A percentile compares a stretch with the other conserved stretches of the same genome.
Evolutionary conservation across 495 filamentous ascomycete species (phyloP).

Genomic region (Tuber brumale): DNA sequence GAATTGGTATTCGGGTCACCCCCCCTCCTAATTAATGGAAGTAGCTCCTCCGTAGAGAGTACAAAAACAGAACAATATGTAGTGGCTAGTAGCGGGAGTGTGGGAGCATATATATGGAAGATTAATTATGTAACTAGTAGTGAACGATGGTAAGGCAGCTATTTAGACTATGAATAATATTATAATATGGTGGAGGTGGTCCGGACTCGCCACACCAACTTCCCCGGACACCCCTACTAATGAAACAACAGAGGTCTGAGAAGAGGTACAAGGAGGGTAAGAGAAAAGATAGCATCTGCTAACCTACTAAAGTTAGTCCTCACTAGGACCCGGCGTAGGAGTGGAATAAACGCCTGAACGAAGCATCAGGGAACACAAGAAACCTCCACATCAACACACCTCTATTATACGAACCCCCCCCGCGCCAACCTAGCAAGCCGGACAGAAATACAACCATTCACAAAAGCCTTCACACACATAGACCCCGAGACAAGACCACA

Average conservation of each 20-base stretch:
- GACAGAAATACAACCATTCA: too few species aligned
- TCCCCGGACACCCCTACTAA: too few species aligned
- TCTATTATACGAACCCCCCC: too few species aligned
- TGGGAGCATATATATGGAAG: not conserved
- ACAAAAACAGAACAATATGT: not conserved
- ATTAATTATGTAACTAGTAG: not conserved
- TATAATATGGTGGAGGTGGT: not conserved
- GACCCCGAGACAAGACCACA: too few species aligned
- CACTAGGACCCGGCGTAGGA: not conserved
- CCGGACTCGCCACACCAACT: not conserved
- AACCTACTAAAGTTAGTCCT: not conserved
- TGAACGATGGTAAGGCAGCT: not conserved
- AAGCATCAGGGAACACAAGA: not conserved
- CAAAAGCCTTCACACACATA: too few species aligned
- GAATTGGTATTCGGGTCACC: not conserved
- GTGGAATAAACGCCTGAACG: not conserved
- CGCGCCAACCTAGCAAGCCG: too few species aligned
- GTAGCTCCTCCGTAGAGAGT: too few species aligned
- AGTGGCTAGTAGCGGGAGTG: not conserved
- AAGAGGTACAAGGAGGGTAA: not conserved
- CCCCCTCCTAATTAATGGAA: not conserved
- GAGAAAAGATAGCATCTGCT: not conserved
- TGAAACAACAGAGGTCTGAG: not conserved
- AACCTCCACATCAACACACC: not conserved
- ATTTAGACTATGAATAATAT: not conserved